Evolutionary conservation across 2,329 filamentous ascomycete genomes (phyloP).

Genomic region (Diaporthe humulicola): DNA sequence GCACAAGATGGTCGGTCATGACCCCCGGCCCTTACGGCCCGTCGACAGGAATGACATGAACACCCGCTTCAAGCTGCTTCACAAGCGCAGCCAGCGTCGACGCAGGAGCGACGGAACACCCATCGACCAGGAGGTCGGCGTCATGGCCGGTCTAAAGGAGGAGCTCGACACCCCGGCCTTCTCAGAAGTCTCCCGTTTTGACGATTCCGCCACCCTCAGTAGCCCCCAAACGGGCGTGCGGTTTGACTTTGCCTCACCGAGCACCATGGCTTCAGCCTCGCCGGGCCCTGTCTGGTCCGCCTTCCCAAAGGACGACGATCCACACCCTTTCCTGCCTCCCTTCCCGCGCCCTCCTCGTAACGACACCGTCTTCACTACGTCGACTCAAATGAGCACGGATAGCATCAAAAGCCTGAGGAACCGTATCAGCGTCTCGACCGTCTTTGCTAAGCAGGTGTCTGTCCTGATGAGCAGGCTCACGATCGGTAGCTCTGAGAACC

Average conservation of each 20-base stretch:
- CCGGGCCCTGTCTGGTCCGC: conserved; percentile 19
- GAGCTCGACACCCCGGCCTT: conserved; percentile 35
- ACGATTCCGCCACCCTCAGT: conserved; percentile 18
- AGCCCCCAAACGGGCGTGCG: conserved; percentile 32
- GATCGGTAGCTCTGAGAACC: conserved; percentile 35
- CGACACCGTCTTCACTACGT: conserved; percentile 53
- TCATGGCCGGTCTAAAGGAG: conserved; percentile 12
- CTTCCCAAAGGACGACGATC: conserved; percentile 25
- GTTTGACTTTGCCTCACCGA: conserved; percentile 34
- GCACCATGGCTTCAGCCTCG: conserved; percentile 31
- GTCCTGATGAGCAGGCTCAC: conserved; percentile 51
- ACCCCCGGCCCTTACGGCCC: conserved; percentile 70
- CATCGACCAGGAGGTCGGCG: conserved; percentile 36
- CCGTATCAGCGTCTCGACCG: conserved; percentile 37
- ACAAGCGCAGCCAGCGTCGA: conserved; percentile 48
- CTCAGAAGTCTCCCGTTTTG: conserved; percentile 30
- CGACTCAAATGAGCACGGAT: conserved; percentile 54
- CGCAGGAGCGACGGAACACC: conserved; percentile 40
- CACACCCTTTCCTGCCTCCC: conserved; percentile 28
- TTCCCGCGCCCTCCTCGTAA: conserved; percentile 47
- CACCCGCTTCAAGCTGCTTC: conserved; percentile 60
- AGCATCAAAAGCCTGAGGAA: conserved; percentile 53
- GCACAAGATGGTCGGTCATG: conserved; percentile 68
- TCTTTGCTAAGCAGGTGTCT: conserved; percentile 47
- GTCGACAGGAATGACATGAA: conserved; percentile 64